A percentile compares a stretch with the other conserved stretches of the same genome.
Conservation (phyloP, 1,284 basidiomycete genomes). For the Inonotus hispidus region DNA sequence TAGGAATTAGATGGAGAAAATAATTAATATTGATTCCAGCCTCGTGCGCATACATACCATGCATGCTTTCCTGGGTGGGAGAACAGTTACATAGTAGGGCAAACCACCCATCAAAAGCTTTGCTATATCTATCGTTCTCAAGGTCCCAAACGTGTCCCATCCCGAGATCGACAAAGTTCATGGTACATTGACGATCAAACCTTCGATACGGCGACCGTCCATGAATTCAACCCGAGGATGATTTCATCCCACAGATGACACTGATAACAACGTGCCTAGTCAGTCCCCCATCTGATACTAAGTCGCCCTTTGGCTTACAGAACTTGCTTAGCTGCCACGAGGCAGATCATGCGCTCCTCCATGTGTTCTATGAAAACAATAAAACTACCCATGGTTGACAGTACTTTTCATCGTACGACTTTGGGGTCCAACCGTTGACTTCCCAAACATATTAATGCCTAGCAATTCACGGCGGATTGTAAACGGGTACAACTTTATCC, state of each 20-base stretch:
- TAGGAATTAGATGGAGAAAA: too few relatives aligned
- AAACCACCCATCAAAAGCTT: not conserved
- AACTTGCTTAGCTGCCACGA: not conserved
- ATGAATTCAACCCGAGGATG: not conserved
- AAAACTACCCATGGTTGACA: not conserved
- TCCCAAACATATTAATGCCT: not conserved
- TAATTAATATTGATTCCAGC: too few relatives aligned
- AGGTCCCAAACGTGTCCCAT: not conserved
- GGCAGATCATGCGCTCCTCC: not conserved
- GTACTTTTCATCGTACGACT: not conserved
- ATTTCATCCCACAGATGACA: not conserved
- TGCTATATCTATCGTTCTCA: not conserved
- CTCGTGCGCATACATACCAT: too few relatives aligned
- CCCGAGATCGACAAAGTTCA: not conserved
- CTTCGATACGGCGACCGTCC: not conserved
- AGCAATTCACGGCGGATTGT: not conserved
- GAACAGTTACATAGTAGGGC: too few relatives aligned
- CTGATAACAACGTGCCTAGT: not conserved
- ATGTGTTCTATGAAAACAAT: not conserved
- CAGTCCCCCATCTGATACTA: not conserved
- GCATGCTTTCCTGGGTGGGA: too few relatives aligned
- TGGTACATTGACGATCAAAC: not conserved
- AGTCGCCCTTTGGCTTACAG: not conserved
- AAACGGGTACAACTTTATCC: not conserved
- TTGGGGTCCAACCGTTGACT: not conserved